A percentile compares a stretch with the other conserved stretches of the same genome.
Evolutionary conservation across 192 early-diverging fungal genomes (phyloP).

Genomic region (Coemansia sp.): DNA sequence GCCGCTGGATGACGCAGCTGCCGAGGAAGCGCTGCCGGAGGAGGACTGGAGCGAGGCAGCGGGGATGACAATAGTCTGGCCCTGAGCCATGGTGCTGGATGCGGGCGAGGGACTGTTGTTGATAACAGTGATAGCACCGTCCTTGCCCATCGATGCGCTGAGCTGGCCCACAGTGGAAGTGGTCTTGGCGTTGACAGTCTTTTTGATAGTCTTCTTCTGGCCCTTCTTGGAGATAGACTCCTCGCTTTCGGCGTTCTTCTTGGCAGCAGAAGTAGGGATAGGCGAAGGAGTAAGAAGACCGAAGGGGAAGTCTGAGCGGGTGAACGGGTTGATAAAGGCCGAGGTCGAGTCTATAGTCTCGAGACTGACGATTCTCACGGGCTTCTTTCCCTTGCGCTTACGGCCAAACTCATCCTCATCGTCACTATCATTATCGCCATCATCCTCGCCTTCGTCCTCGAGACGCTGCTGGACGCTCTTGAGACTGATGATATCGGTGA

Average conservation of each 20-base stretch:
- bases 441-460: conserved; percentile 39
- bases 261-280: not conserved
- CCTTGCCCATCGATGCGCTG: conserved; percentile 41
- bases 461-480: conserved; percentile 41
- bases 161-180: conserved; percentile 13
- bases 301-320: conserved; percentile 44
- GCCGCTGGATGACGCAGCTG: too few relatives aligned
- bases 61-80: conserved; percentile 36
- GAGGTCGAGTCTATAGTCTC: conserved; percentile 43
- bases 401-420: conserved; percentile 41
- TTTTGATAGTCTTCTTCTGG: conserved; percentile 37
- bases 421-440: conserved; percentile 11
- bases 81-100: conserved; percentile 7
- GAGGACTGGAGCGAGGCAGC: conserved; percentile 18
- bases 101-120: conserved; percentile 12
- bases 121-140: conserved; percentile 37
- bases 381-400: conserved; percentile 29
- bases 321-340: conserved; percentile 41
- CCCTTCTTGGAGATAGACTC: conserved; percentile 12
- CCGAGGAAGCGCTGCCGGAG: too few relatives aligned
- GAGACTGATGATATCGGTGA: conserved; percentile 38
- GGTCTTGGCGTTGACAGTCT: conserved; percentile 15
- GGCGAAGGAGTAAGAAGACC: conserved; percentile 36
- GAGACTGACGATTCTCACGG: conserved; percentile 26
- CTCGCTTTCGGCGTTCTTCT: conserved; percentile 7